Conservation (phyloP, 1,139 yeast genomes). For the Zygosaccharomyces sapae region DNA sequence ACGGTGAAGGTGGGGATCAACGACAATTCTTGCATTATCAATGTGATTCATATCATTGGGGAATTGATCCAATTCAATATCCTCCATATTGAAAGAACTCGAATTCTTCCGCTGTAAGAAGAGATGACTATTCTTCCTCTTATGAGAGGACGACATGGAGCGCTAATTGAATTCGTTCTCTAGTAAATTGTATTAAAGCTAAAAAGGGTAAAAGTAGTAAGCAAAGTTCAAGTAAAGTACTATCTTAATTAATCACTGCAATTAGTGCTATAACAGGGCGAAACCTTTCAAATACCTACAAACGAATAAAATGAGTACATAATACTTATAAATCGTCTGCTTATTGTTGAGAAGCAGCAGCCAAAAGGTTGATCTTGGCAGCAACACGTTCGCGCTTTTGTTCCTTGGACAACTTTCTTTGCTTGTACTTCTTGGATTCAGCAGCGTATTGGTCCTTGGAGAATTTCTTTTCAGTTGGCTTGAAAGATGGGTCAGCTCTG, state of each 20-base stretch:
- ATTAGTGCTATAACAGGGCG: background rate
- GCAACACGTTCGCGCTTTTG: conserved; percentile 87
- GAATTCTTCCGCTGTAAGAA: conserved; percentile 17
- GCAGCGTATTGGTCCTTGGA: conserved; percentile 98
- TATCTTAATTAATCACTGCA: too few relatives aligned
- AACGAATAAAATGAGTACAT: background rate
- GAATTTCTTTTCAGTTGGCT: conserved; percentile 89
- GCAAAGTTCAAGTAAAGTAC: too few relatives aligned
- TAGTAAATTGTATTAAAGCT: too few relatives aligned
- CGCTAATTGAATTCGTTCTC: too few relatives aligned
- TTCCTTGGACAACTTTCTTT: conserved; percentile 81
- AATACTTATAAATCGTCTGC: background rate
- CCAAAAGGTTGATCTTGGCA: conserved; percentile 84
- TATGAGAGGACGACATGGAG: conserved; percentile 16
- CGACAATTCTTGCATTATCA: background rate
- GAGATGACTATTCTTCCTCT: conserved; percentile 18
- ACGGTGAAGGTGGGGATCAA: background rate
- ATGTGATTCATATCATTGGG: background rate
- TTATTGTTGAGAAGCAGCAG: conserved; percentile 16
- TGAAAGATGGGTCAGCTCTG: conserved; percentile 93
- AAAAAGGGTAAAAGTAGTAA: too few relatives aligned
- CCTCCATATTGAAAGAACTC: conserved; percentile 13
- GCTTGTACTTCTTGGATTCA: conserved; percentile 88
- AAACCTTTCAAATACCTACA: background rate
- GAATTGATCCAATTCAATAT: conserved; percentile 10